These are phyloP conservation scores for Pichia deserticola DNA, from an alignment of 805 yeast genomes.

Conservation along the genomic window DNA sequence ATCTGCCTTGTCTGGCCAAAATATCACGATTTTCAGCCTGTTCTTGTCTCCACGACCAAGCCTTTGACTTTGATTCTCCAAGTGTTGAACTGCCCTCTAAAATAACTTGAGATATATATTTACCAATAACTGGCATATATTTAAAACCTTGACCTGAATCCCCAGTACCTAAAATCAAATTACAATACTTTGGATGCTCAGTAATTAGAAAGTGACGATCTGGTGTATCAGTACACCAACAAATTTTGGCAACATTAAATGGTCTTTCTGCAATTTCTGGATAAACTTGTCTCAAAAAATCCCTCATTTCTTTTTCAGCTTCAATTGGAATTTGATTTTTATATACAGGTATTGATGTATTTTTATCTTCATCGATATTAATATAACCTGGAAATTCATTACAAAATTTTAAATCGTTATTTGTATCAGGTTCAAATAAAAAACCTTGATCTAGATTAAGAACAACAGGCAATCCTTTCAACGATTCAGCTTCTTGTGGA, in stretches of 20 bases:
- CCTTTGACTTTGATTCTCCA: conserved; percentile 17
- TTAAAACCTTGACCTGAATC: conserved; percentile 44
- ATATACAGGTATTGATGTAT: conserved; percentile 8
- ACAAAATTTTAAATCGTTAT: conserved; percentile 31
- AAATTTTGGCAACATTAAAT: conserved; percentile 27
- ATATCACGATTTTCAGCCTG: conserved; percentile 27
- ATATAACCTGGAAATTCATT: conserved; percentile 26
- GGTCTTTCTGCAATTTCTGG: conserved; percentile 32
- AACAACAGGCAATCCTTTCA: conserved; percentile 31
- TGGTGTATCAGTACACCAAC: conserved; percentile 36
- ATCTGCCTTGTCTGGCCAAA: conserved; percentile 13
- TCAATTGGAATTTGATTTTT: conserved; percentile 9
- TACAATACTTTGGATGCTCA: conserved; percentile 26
- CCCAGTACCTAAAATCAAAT: conserved; percentile 37
- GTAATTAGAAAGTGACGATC: conserved; percentile 37
- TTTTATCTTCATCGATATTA: neutral
- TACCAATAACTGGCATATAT: conserved; percentile 40
- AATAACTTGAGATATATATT: conserved; percentile 30
- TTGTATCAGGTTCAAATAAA: conserved; percentile 34
- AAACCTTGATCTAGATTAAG: conserved; percentile 33
- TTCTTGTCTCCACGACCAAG: conserved; percentile 34
- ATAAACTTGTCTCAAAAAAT: conserved; percentile 6
- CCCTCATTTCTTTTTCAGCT: conserved; percentile 5
- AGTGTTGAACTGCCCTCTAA: conserved; percentile 25
- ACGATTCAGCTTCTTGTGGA: conserved; percentile 23